These are phyloP conservation scores for Taphrina flavorubra DNA, from an alignment of 1,139 yeast genomes.

Conservation along the genomic window DNA sequence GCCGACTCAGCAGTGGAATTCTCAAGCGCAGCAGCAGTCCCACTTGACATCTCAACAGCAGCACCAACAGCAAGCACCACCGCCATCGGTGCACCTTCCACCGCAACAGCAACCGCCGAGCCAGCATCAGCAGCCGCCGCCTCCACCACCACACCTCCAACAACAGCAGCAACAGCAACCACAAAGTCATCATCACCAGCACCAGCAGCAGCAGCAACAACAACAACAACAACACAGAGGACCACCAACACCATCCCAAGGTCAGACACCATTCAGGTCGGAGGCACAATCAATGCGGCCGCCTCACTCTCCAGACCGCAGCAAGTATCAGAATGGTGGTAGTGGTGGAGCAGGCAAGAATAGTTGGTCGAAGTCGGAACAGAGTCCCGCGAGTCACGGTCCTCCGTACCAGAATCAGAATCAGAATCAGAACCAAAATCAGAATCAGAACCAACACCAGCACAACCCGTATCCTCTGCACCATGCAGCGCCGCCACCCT, in stretches of 20 bases:
- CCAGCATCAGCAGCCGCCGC: slow-evolving; percentile 14
- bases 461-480: slow-evolving; percentile 8
- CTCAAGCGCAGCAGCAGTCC: slow-evolving; percentile 46
- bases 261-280: slow-evolving; percentile 19
- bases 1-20: slow-evolving; percentile 47
- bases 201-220: slow-evolving; percentile 30
- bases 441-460: slow-evolving; percentile 3
- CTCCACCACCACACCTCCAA: slow-evolving; percentile 1
- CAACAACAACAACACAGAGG: slow-evolving; percentile 36
- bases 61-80: slow-evolving; percentile 1
- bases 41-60: slow-evolving; percentile 12
- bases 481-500: slow-evolving; percentile 9
- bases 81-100: background rate
- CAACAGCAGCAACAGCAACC: slow-evolving; percentile 39
- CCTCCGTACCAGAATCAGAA: slow-evolving; percentile 14
- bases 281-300: slow-evolving; percentile 29
- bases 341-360: background rate
- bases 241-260: slow-evolving; percentile 16
- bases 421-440: slow-evolving; percentile 4
- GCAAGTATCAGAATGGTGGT: slow-evolving; percentile 21
- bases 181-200: slow-evolving; percentile 43
- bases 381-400: background rate
- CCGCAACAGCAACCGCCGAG: slow-evolving; percentile 21
- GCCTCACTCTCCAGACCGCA: slow-evolving; percentile 29
- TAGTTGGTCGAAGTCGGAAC: background rate